A percentile compares a stretch with the other conserved stretches of the same genome.
phyloP scores from a whole-genome alignment of 2,329 filamentous ascomycete species.

The Pyrenochaeta sp. region DNA sequence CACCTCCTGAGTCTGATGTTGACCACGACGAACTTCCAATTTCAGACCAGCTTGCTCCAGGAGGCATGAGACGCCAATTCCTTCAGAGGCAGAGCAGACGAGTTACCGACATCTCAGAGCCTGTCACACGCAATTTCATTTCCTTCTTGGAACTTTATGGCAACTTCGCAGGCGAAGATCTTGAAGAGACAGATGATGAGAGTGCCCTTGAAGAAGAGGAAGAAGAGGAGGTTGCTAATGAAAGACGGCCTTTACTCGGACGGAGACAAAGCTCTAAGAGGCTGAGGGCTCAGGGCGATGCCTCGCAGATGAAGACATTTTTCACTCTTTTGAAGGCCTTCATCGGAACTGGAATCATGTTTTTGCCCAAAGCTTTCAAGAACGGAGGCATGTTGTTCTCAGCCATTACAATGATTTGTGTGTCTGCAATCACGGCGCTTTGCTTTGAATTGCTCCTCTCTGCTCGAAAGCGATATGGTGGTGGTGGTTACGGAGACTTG shows the following conservation, averaged over 20 bases:
- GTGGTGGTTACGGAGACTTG: slow-evolving; percentile 77
- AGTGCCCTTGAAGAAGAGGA: slow-evolving; percentile 61
- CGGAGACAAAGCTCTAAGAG: slow-evolving; percentile 60
- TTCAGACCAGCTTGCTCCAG: slow-evolving; percentile 57
- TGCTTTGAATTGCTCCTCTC: slow-evolving; percentile 76
- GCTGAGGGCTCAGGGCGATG: slow-evolving; percentile 64
- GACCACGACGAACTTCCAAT: slow-evolving; percentile 50
- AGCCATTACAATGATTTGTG: slow-evolving; percentile 69
- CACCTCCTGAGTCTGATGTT: slow-evolving; percentile 29
- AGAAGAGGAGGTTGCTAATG: slow-evolving; percentile 61
- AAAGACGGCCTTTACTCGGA: slow-evolving; percentile 68
- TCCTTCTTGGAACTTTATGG: slow-evolving; percentile 80
- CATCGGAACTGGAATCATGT: slow-evolving; percentile 82
- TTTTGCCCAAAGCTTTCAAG: slow-evolving; percentile 78
- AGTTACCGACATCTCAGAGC: slow-evolving; percentile 55
- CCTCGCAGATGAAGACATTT: slow-evolving; percentile 75
- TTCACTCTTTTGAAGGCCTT: slow-evolving; percentile 82
- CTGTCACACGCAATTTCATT: slow-evolving; percentile 74
- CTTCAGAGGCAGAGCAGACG: slow-evolving; percentile 52
- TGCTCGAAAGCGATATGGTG: slow-evolving; percentile 69
- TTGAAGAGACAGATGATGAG: slow-evolving; percentile 65
- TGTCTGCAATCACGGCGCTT: slow-evolving; percentile 71
- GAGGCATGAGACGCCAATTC: slow-evolving; percentile 63
- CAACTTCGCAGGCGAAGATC: slow-evolving; percentile 77
- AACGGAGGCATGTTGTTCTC: slow-evolving; percentile 82